A percentile compares a stretch with the other conserved stretches of the same genome.
These are phyloP conservation scores for Mycena alexandri DNA, from an alignment of 768 basidiomycete species.

Conservation along the genomic window DNA sequence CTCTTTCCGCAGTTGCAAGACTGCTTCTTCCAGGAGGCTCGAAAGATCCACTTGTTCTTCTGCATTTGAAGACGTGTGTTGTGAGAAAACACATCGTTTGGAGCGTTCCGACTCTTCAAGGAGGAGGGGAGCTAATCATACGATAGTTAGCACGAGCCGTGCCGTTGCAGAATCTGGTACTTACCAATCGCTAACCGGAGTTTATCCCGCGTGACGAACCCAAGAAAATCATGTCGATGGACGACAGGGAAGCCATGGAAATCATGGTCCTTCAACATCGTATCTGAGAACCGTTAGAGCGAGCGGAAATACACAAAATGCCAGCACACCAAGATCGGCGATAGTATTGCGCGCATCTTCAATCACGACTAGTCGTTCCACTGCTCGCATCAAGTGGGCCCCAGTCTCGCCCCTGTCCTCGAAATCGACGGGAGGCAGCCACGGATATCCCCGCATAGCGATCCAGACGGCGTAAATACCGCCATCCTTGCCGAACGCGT, in stretches of 20 bases:
- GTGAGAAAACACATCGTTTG: conserved; percentile 60
- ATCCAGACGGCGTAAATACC: conserved; percentile 79
- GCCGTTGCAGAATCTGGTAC: conserved; percentile 19
- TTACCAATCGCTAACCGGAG: conserved; percentile 55
- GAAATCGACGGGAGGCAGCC: conserved; percentile 75
- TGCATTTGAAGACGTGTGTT: conserved; percentile 43
- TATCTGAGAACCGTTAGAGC: conserved; percentile 44
- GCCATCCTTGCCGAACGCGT: conserved; percentile 76
- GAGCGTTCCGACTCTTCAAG: conserved; percentile 45
- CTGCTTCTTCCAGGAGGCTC: conserved; percentile 58
- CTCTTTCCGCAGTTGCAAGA: conserved; percentile 75
- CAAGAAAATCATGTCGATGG: conserved; percentile 62
- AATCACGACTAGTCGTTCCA: conserved; percentile 63
- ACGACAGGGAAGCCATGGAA: conserved; percentile 80
- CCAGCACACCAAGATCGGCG: conserved; percentile 58
- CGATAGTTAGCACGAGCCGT: conserved; percentile 1
- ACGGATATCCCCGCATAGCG: conserved; percentile 76
- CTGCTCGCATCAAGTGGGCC: conserved; percentile 69
- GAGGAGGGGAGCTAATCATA: conserved; percentile 39
- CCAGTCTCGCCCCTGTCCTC: conserved; percentile 75
- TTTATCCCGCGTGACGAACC: conserved; percentile 72
- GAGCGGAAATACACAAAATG: background rate
- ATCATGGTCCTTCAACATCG: conserved; percentile 56
- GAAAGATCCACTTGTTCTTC: conserved; percentile 54
- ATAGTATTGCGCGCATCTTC: conserved; percentile 63